Evolutionary conservation across 2,329 filamentous ascomycete genomes (phyloP).

Genomic region (Fusarium mundagurra): DNA sequence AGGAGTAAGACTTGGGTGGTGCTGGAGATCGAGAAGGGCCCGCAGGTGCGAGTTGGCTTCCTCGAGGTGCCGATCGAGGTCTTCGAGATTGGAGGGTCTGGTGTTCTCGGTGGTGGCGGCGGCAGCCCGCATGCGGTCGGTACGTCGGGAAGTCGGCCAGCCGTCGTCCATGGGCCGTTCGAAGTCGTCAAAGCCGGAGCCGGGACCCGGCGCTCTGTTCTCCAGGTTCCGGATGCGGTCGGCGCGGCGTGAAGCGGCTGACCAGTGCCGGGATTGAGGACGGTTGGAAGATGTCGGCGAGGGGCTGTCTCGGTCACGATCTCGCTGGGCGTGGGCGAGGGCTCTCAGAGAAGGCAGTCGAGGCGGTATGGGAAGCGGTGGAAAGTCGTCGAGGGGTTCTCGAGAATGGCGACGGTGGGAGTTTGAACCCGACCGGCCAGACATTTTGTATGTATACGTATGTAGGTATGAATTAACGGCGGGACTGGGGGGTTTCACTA

Average conservation of each 20-base stretch:
- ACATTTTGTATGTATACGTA: constrained; percentile 41
- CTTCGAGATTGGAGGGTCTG: constrained; percentile 47
- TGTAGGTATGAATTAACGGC: constrained; percentile 20
- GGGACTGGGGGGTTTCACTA: constrained; percentile 17
- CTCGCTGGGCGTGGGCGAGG: constrained; percentile 43
- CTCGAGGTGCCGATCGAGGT: constrained; percentile 53
- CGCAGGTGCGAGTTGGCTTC: constrained; percentile 57
- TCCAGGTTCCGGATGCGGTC: constrained; percentile 51
- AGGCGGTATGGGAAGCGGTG: constrained; percentile 45
- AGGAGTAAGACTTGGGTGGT: constrained; percentile 44
- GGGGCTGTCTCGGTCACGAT: constrained; percentile 42
- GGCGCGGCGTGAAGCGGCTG: constrained; percentile 46
- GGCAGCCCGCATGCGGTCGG: constrained; percentile 38
- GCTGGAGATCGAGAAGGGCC: constrained; percentile 54
- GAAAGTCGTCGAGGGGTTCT: constrained; percentile 46
- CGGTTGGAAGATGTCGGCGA: constrained; percentile 34
- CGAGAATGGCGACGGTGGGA: constrained; percentile 46
- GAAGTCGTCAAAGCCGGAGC: constrained; percentile 40
- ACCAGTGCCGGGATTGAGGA: constrained; percentile 41
- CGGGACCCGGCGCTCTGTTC: constrained; percentile 37
- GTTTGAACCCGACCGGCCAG: constrained; percentile 46
- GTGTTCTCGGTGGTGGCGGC: constrained; percentile 31
- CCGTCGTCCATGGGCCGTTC: constrained; percentile 43
- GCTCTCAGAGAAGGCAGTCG: constrained; percentile 48
- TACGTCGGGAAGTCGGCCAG: constrained; percentile 41